Evolutionary conservation across 108 stramenopile genomes (phyloP).

Genomic region (Fistulifera pelliculosa): DNA sequence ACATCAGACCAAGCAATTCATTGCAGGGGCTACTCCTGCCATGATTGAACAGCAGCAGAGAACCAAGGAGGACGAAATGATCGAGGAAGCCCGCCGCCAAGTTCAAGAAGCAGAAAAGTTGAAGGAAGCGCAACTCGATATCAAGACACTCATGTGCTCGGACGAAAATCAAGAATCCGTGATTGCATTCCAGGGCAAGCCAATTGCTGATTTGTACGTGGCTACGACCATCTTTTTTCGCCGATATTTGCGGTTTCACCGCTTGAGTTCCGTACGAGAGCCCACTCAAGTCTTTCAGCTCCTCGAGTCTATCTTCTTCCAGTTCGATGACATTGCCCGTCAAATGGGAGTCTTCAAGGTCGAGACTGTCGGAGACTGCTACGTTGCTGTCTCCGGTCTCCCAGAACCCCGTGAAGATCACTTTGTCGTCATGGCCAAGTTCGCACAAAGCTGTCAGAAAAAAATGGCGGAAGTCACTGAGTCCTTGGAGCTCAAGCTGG

Average conservation of each 20-base stretch:
- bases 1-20: no score
- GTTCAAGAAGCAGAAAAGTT: no score
- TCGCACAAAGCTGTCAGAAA: constrained; percentile 17
- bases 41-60: no score
- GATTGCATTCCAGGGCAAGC: constrained; percentile 7
- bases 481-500: constrained; percentile 12
- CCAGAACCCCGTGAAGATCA: constrained; percentile 20
- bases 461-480: constrained; percentile 12
- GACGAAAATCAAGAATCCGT: no score
- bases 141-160: no score
- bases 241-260: constrained; percentile 38
- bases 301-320: constrained; percentile 31
- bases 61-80: no score
- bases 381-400: constrained; percentile 29
- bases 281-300: constrained; percentile 36
- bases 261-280: constrained; percentile 22
- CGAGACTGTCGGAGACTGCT: constrained; percentile 41
- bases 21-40: no score
- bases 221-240: constrained; percentile 50
- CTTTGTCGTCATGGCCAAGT: constrained; percentile 17
- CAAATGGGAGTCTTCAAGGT: constrained; percentile 32
- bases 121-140: no score
- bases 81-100: no score
- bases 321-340: constrained; percentile 31
- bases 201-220: constrained; percentile 51